Evolutionary conservation across 495 filamentous ascomycete species (phyloP), one percentile per base, ranked within the genome.

Genomic region (Tuber magnatum): DNA sequence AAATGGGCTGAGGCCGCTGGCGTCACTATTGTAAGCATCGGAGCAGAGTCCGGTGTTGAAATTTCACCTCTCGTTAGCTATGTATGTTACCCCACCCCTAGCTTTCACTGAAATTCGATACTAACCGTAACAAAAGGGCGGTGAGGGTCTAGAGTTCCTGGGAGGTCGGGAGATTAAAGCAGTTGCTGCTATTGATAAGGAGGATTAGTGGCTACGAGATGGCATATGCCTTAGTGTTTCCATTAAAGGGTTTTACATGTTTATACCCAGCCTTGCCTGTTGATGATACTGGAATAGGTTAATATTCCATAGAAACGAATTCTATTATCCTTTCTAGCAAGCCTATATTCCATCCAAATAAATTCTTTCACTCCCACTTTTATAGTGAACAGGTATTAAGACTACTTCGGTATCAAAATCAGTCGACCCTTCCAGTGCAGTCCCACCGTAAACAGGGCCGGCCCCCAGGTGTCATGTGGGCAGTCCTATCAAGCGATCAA

Each of bases 61-160:
- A 90, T 99, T 32, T 96, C 93, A 77, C 96, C 95, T 35, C 85
- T 97, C 83, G 91, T 94, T 82, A 97, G 93, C 88, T 99, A 99
- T 82, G 94, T 97, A 90, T 88, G 93, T 90, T 76, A 68, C 71
- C 14, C 61, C n/a, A 75, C 48, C 70, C 75, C 68, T 70, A 16
- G 22, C n/a, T 10, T 43, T 76, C 77, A 28, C 32, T 38, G 65
- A 43, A 79, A 43, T 73, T 70, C 73, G 71, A 84, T 86, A 82
- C 87, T 84, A 76, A 71, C 75, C 73, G 40, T 44, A 69, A 61
- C 70, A 82, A 71, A 78, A 97, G 94, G 92, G 90, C 75, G 95
- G 96, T 78, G 95, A 99, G 85, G 94, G 94, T 71, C 88, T 99
- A 24, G 90, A 93, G 51, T 90, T 91, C 76, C 85, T 94, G 75